phyloP scores from a whole-genome alignment of 2,329 filamentous ascomycete genomes.

The Botrytis deweyae region DNA sequence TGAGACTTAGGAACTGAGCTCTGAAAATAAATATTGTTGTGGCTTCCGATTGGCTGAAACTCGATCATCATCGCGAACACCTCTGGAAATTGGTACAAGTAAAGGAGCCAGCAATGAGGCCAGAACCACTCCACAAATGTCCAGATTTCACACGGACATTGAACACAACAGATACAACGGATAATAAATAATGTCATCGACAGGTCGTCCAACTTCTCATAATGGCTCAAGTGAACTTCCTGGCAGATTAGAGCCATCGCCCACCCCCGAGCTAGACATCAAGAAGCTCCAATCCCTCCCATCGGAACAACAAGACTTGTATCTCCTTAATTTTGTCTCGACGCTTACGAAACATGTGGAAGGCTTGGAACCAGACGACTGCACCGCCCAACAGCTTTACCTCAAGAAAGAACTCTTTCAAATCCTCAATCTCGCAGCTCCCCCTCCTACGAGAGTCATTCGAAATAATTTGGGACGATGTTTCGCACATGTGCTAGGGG shows the following conservation, averaged over 20 bases:
- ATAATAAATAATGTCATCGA: constrained; percentile 39
- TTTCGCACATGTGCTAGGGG: constrained; percentile 76
- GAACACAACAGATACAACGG: constrained; percentile 7
- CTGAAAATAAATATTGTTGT: constrained; percentile 19
- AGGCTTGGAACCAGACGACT: constrained; percentile 71
- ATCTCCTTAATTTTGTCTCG: constrained; percentile 84
- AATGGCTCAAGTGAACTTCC: constrained; percentile 39
- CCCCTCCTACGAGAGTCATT: constrained; percentile 82
- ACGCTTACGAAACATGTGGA: constrained; percentile 79
- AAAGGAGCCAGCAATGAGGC: constrained; percentile 15
- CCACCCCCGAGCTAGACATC: constrained; percentile 80
- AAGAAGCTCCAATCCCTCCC: constrained; percentile 85
- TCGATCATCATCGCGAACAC: constrained; percentile 17
- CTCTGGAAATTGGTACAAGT: constrained; percentile 14
- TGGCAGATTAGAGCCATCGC: constrained; percentile 43
- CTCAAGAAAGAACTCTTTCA: constrained; percentile 94
- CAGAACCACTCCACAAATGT: constrained; percentile 19
- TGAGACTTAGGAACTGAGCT: not conserved
- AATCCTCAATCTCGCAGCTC: constrained; percentile 78
- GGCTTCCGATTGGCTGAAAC: constrained; percentile 20
- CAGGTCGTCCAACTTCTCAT: constrained; percentile 34
- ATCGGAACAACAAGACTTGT: constrained; percentile 92
- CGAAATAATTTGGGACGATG: constrained; percentile 85
- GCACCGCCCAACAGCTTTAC: constrained; percentile 84
- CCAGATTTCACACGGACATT: constrained; percentile 11